A percentile compares a stretch with the other conserved stretches of the same genome.
phyloP scores from a whole-genome alignment of 2,329 filamentous ascomycete species.

The Penicillium sp. region DNA sequence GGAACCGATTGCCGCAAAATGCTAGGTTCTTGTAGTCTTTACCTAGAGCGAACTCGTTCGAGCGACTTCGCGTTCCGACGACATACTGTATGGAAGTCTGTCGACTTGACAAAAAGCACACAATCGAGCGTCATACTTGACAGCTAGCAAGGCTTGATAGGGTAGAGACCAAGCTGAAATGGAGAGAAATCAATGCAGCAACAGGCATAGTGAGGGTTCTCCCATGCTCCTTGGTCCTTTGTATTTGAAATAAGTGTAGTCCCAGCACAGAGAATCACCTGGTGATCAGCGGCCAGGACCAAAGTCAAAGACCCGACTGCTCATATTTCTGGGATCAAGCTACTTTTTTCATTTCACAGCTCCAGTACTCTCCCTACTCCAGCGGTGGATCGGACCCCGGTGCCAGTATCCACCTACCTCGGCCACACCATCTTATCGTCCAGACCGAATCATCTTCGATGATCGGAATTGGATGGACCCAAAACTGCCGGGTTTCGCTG shows the following conservation, averaged over 20 bases:
- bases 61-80: slow-evolving; percentile 5
- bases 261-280: background rate
- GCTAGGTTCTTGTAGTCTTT: background rate
- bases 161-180: background rate
- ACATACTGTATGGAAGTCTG: background rate
- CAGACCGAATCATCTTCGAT: slow-evolving; percentile 20
- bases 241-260: background rate
- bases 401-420: background rate
- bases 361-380: background rate
- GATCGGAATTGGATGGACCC: slow-evolving; percentile 1
- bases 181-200: background rate
- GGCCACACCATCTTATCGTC: background rate
- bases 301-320: slow-evolving; percentile 13
- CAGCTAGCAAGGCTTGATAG: background rate
- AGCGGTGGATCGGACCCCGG: slow-evolving; percentile 10
- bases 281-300: slow-evolving; percentile 13
- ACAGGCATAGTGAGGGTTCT: background rate
- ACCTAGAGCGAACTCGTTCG: background rate
- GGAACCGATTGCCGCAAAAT: background rate
- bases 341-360: too few relatives aligned
- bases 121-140: background rate
- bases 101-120: background rate
- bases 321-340: slow-evolving; percentile 4
- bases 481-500: slow-evolving; percentile 4
- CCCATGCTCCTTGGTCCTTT: background rate